Evolutionary conservation across 2,329 filamentous ascomycete species (phyloP).

Genomic region (Apiospora aurea): DNA sequence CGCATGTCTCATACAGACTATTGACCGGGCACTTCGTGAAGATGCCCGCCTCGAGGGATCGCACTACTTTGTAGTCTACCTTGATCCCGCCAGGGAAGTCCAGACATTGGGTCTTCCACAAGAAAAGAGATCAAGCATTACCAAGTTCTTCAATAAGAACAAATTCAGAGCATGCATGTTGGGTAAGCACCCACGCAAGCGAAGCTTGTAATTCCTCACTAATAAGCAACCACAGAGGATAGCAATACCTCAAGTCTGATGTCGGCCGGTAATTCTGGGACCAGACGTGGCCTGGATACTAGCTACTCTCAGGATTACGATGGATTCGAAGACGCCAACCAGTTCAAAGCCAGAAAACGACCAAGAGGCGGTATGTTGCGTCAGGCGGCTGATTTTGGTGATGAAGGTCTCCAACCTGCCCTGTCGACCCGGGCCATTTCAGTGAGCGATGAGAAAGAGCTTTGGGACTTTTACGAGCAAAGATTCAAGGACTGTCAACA

Average conservation of each 20-base stretch:
- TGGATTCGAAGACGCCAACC: slow-evolving; percentile 39
- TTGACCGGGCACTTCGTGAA: slow-evolving; percentile 58
- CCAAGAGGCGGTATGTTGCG: slow-evolving; percentile 41
- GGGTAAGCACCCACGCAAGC: neutral
- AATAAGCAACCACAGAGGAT: neutral
- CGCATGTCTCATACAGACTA: slow-evolving; percentile 46
- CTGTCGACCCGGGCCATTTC: slow-evolving; percentile 52
- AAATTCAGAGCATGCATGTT: slow-evolving; percentile 42
- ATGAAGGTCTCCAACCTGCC: slow-evolving; percentile 50
- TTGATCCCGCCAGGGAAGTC: slow-evolving; percentile 40
- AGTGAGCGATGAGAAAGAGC: slow-evolving; percentile 60
- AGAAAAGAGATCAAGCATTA: slow-evolving; percentile 38
- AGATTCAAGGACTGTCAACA: slow-evolving; percentile 74
- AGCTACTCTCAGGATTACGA: slow-evolving; percentile 27
- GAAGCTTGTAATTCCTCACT: neutral
- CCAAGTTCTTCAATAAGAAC: slow-evolving; percentile 55
- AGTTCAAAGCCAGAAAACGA: slow-evolving; percentile 47
- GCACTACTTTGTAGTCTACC: slow-evolving; percentile 58
- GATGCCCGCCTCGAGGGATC: slow-evolving; percentile 59
- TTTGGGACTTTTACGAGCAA: slow-evolving; percentile 67
- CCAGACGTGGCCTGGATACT: neutral
- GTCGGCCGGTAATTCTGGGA: slow-evolving; percentile 29
- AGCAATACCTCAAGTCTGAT: slow-evolving; percentile 27
- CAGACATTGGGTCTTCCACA: slow-evolving; percentile 46
- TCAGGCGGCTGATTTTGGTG: slow-evolving; percentile 46